Percentiles rank a stretch among this genome's conserved stretches.
These are phyloP conservation scores for Phytopythium cucurbitacearum DNA, from an alignment of 352 stramenopile genomes.

Conservation along the genomic window DNA sequence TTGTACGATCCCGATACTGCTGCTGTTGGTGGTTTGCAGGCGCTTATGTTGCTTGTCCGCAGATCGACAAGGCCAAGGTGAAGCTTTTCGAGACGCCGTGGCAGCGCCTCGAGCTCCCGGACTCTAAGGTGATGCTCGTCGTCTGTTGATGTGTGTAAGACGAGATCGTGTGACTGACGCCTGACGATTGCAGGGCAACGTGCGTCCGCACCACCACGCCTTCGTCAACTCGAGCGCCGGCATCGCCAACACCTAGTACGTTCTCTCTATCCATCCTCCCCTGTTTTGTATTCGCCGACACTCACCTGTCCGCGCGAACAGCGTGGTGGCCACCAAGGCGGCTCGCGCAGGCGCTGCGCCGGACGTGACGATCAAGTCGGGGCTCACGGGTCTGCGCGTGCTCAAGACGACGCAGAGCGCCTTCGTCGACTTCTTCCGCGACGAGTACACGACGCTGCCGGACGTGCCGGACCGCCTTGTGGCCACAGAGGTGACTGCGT, in stretches of 20 bases:
- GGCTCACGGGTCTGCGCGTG: constrained; percentile 66
- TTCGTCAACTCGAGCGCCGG: constrained; percentile 59
- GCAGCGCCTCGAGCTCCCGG: constrained; percentile 47
- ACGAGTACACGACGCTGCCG: constrained; percentile 74
- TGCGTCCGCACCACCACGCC: constrained; percentile 66
- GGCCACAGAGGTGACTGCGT: constrained; percentile 64
- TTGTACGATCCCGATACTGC: constrained; percentile 30
- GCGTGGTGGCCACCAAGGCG: constrained; percentile 50
- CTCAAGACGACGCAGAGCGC: constrained; percentile 89
- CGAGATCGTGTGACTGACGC: neutral
- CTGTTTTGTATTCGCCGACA: neutral
- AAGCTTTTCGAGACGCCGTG: constrained; percentile 76
- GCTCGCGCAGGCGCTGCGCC: constrained; percentile 16
- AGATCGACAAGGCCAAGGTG: constrained; percentile 73
- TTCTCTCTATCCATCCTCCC: constrained; percentile 6
- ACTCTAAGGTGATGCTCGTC: constrained; percentile 23
- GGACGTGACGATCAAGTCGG: constrained; percentile 46
- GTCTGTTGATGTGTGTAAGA: neutral
- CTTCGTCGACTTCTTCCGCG: constrained; percentile 85
- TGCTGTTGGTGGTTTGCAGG: too few relatives aligned
- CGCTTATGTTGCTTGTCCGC: constrained; percentile 2
- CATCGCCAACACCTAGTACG: constrained; percentile 57
- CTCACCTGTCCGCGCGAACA: constrained; percentile 9
- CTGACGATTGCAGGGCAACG: constrained; percentile 15
- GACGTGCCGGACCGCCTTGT: constrained; percentile 77